Evolutionary conservation across 495 filamentous ascomycete species (phyloP).

Genomic region (Melanomma pulvis-pyrius): DNA sequence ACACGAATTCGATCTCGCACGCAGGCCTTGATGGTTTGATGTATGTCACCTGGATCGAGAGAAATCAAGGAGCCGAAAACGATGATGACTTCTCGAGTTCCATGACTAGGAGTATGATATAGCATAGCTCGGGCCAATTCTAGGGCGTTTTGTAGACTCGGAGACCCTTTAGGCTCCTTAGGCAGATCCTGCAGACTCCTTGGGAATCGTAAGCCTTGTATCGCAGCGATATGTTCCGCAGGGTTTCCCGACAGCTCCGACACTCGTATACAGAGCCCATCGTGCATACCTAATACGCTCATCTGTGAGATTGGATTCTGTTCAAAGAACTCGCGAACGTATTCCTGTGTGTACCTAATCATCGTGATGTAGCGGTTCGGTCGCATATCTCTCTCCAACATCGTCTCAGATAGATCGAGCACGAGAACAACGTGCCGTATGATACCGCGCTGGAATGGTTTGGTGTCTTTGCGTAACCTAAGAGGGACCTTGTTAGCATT

Average conservation of each 20-base stretch:
- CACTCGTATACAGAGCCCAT: constrained; percentile 82
- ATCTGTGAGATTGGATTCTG: constrained; percentile 99
- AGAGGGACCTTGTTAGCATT: constrained; percentile 4
- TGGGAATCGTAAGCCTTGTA: constrained; percentile 62
- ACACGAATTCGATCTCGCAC: constrained; percentile 81
- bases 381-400: constrained; percentile 91
- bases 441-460: constrained; percentile 91
- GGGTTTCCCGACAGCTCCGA: constrained; percentile 92
- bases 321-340: constrained; percentile 93
- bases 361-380: constrained; percentile 83
- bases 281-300: constrained; percentile 82
- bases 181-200: constrained; percentile 33
- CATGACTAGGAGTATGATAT: constrained; percentile 89
- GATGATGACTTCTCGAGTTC: constrained; percentile 88
- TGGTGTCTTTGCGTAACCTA: constrained; percentile 86
- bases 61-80: constrained; percentile 89
- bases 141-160: constrained; percentile 90
- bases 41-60: constrained; percentile 92
- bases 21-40: constrained; percentile 78
- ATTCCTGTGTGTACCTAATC: constrained; percentile 81
- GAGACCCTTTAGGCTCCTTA: constrained; percentile 84
- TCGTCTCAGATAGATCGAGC: constrained; percentile 89
- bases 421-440: constrained; percentile 92
- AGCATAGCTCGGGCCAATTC: constrained; percentile 90
- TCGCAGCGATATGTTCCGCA: constrained; percentile 78